These are phyloP conservation scores for Sherardia arvensis DNA, from an alignment of 257 asterid genomes.

Conservation along the genomic window DNA sequence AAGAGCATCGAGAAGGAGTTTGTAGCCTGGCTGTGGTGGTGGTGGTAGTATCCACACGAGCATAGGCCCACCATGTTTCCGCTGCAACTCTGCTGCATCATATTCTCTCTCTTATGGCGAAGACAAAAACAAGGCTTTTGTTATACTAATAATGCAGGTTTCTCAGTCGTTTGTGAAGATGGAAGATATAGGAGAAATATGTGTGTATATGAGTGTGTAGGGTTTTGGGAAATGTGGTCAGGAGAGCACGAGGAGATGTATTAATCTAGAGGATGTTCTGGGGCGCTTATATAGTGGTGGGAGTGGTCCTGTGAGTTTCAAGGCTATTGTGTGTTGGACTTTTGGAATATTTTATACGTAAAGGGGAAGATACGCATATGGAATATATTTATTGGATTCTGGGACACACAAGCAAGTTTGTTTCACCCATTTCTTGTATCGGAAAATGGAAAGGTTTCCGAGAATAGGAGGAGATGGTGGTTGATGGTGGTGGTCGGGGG, in stretches of 20 bases:
- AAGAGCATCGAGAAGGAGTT: constrained; percentile 63
- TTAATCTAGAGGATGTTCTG: not conserved
- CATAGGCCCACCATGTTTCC: constrained; percentile 28
- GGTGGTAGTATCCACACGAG: constrained; percentile 32
- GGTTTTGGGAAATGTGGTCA: not conserved
- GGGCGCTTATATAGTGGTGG: constrained; percentile 18
- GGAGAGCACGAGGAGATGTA: constrained; percentile 6
- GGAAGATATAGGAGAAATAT: no score
- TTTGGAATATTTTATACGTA: constrained; percentile 17
- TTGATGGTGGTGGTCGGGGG: not conserved
- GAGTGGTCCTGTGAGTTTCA: constrained; percentile 1
- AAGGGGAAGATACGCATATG: constrained; percentile 13
- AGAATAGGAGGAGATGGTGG: not conserved
- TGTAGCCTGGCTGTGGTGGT: constrained; percentile 24
- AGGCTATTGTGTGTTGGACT: constrained; percentile 11
- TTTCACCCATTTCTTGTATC: not conserved
- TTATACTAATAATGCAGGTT: constrained; percentile 28
- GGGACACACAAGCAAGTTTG: not conserved
- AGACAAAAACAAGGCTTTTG: constrained; percentile 26
- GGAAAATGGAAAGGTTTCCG: not conserved
- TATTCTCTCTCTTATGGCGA: not conserved
- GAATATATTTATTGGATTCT: not conserved
- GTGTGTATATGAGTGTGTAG: not conserved
- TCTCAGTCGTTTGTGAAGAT: no score
- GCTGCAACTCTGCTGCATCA: constrained; percentile 46